phyloP scores from a whole-genome alignment of 83 land plant genomes.

The Thuja plicata region DNA sequence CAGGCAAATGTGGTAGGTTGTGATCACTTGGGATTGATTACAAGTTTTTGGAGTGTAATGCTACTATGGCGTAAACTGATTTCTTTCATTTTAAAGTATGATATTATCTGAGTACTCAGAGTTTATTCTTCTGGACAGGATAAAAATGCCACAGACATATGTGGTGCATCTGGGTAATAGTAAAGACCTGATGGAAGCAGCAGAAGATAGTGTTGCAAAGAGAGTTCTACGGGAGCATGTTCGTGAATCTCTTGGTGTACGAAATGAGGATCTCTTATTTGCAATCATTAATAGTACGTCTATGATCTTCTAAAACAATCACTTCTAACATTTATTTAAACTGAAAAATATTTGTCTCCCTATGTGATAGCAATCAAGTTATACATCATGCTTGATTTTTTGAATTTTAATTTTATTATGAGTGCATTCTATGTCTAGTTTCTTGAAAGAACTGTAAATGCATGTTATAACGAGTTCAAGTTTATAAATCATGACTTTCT shows the following conservation, averaged over 20 bases:
- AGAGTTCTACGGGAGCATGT: conserved; percentile 75
- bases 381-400: not conserved
- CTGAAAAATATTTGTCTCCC: not conserved
- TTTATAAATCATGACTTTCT: not conserved
- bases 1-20: too few relatives aligned
- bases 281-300: conserved; percentile 85
- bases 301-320: not conserved
- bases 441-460: not conserved
- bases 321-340: not conserved
- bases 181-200: conserved; percentile 76
- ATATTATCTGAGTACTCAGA: not conserved
- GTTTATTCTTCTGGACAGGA: conserved; percentile 36
- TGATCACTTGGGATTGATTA: too few relatives aligned
- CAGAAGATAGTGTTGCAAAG: conserved; percentile 70
- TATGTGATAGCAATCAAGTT: not conserved
- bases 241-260: conserved; percentile 71
- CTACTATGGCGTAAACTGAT: not conserved
- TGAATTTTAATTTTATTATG: not conserved
- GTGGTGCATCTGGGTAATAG: conserved; percentile 96
- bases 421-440: not conserved
- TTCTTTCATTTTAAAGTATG: conserved; percentile 2
- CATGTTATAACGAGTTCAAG: not conserved
- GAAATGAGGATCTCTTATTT: conserved; percentile 73
- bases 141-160: conserved; percentile 80
- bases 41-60: too few relatives aligned